phyloP scores from a whole-genome alignment of 257 asterid species.

The Echites panduratus region DNA sequence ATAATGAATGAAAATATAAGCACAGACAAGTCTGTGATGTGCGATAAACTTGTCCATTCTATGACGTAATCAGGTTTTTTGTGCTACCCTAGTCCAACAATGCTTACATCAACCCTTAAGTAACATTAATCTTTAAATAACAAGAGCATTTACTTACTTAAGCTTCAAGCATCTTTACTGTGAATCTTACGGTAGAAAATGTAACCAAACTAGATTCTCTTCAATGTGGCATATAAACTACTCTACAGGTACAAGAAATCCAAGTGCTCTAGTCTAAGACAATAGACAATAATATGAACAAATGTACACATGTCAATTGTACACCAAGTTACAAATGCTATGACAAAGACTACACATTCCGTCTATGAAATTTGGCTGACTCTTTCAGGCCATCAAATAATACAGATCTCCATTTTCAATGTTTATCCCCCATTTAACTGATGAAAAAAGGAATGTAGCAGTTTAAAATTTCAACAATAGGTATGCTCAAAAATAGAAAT shows the following conservation, averaged over 20 bases:
- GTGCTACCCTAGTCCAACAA: not conserved
- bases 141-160: not conserved
- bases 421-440: not conserved
- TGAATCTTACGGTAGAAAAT: not conserved
- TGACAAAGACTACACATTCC: not conserved
- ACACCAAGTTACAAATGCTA: not conserved
- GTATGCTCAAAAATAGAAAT: not conserved
- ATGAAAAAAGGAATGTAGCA: not conserved
- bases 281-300: not conserved
- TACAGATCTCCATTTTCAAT: not conserved
- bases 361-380: not conserved
- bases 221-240: not conserved
- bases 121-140: too few species aligned
- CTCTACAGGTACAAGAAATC: constrained; percentile 1
- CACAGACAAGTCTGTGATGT: not conserved
- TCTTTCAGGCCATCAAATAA: not conserved
- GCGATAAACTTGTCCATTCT: not conserved
- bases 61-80: not conserved
- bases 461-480: not conserved
- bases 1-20: not conserved
- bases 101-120: not conserved
- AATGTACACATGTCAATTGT: not conserved
- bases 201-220: not conserved
- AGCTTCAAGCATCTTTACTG: not conserved
- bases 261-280: not conserved